A percentile compares a stretch with the other conserved stretches of the same genome.
phyloP scores from a whole-genome alignment of 2,329 filamentous ascomycete species.

The Beauveria scarabaeidicola region DNA sequence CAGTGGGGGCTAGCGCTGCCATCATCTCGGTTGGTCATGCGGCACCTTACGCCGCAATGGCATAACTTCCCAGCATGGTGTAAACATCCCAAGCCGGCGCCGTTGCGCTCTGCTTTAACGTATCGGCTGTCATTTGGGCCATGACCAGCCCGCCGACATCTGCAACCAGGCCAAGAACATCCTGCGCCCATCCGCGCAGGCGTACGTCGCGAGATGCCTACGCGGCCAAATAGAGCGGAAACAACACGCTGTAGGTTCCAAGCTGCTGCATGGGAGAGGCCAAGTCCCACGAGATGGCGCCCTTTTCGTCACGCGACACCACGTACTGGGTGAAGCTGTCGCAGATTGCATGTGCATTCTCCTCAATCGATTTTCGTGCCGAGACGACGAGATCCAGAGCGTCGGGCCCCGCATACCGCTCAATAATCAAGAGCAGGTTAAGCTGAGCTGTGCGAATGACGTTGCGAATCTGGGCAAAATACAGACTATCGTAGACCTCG shows the following conservation, averaged over 20 bases:
- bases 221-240: conserved; percentile 15
- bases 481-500: conserved; percentile 16
- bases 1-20: background rate
- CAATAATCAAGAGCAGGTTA: conserved; percentile 13
- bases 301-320: conserved; percentile 9
- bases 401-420: background rate
- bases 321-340: conserved; percentile 17
- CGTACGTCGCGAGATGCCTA: conserved; percentile 10
- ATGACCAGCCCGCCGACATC: conserved; percentile 12
- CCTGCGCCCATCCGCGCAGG: conserved; percentile 13
- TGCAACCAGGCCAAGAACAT: conserved; percentile 14
- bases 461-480: conserved; percentile 17
- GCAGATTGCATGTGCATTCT: conserved; percentile 9
- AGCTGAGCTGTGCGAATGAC: conserved; percentile 16
- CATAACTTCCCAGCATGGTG: conserved; percentile 19
- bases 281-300: conserved; percentile 3
- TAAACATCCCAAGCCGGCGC: conserved; percentile 16
- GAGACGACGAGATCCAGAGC: background rate
- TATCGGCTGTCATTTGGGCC: conserved; percentile 12
- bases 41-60: conserved; percentile 15
- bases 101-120: conserved; percentile 6
- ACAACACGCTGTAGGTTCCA: conserved; percentile 15
- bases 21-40: background rate
- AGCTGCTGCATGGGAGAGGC: conserved; percentile 16
- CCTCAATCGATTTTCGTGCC: conserved; percentile 4